phyloP scores from a whole-genome alignment of 345 rosid species.

The Hypericum perforatum region DNA sequence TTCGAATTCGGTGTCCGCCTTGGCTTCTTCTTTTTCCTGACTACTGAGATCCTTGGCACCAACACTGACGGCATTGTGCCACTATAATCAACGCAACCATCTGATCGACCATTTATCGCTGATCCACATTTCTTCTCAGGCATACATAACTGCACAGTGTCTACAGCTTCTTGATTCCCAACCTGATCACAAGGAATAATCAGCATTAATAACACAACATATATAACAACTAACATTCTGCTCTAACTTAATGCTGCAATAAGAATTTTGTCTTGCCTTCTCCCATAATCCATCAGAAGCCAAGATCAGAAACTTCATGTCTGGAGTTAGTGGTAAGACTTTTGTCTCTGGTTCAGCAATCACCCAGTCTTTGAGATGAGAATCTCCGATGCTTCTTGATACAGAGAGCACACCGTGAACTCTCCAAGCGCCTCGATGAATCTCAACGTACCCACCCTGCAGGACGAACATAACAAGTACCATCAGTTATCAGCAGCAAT shows the following conservation, averaged over 20 bases:
- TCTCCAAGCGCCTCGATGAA: slow-evolving; percentile 72
- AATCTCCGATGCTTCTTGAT: slow-evolving; percentile 80
- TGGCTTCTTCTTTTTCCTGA: slow-evolving; percentile 29
- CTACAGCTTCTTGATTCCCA: slow-evolving; percentile 66
- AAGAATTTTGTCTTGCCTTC: slow-evolving; percentile 22
- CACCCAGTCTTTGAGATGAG: slow-evolving; percentile 74
- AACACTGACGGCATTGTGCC: slow-evolving; percentile 62
- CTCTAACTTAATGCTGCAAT: no score
- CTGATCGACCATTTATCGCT: slow-evolving; percentile 10
- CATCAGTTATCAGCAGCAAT: background rate
- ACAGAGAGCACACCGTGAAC: slow-evolving; percentile 70
- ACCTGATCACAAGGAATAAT: slow-evolving; percentile 27
- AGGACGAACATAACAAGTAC: slow-evolving; percentile 6
- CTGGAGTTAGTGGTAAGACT: slow-evolving; percentile 32
- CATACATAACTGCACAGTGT: slow-evolving; percentile 26
- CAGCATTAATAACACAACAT: slow-evolving; percentile 1
- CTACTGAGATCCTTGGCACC: slow-evolving; percentile 46
- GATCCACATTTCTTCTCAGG: slow-evolving; percentile 26
- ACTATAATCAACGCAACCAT: slow-evolving; percentile 25
- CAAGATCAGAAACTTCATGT: slow-evolving; percentile 68
- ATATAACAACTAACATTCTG: background rate
- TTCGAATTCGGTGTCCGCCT: slow-evolving; percentile 29
- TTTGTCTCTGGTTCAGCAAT: slow-evolving; percentile 64
- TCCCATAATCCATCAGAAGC: slow-evolving; percentile 90
- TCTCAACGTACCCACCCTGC: slow-evolving; percentile 68